Conservation (phyloP, 1,139 yeast genomes). For the Nakaseomyces sp. region DNA sequence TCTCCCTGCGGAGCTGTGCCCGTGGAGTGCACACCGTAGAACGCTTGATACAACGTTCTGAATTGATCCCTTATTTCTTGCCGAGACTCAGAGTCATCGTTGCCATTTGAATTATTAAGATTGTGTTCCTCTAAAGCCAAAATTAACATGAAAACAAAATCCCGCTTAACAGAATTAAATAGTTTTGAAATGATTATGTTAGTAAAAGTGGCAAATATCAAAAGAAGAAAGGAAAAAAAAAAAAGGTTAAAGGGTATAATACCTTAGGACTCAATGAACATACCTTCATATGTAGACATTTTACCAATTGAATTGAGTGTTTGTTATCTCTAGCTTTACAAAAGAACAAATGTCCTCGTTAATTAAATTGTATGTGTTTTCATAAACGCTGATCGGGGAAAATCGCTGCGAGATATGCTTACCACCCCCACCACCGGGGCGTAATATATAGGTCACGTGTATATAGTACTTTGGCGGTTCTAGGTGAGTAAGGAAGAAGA, state of each 20-base stretch:
- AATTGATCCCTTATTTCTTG: conserved; percentile 14
- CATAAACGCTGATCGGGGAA: not conserved
- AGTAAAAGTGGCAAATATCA: not conserved
- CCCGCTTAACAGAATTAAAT: too few species aligned
- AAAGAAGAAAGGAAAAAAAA: too few species aligned
- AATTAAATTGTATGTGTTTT: not conserved
- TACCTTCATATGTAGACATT: conserved; percentile 24
- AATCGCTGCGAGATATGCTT: too few species aligned
- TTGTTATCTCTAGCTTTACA: too few species aligned
- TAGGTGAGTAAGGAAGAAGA: too few species aligned
- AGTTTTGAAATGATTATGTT: not conserved
- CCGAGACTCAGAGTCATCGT: conserved; percentile 7
- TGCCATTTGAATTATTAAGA: conserved; percentile 7
- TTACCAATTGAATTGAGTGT: too few species aligned
- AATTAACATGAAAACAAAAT: too few species aligned
- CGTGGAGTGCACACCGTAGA: conserved; percentile 16
- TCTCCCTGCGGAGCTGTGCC: conserved; percentile 14
- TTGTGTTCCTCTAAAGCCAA: conserved; percentile 18
- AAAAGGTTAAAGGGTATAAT: too few species aligned
- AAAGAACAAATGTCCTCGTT: too few species aligned
- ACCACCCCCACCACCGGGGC: too few species aligned
- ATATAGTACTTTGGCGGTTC: too few species aligned
- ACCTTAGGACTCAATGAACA: conserved; percentile 7
- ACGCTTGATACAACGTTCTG: conserved; percentile 18
- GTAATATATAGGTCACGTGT: not conserved